Conservation (phyloP, 202 grass and related monocot species). For the Elaeis oleifera region DNA sequence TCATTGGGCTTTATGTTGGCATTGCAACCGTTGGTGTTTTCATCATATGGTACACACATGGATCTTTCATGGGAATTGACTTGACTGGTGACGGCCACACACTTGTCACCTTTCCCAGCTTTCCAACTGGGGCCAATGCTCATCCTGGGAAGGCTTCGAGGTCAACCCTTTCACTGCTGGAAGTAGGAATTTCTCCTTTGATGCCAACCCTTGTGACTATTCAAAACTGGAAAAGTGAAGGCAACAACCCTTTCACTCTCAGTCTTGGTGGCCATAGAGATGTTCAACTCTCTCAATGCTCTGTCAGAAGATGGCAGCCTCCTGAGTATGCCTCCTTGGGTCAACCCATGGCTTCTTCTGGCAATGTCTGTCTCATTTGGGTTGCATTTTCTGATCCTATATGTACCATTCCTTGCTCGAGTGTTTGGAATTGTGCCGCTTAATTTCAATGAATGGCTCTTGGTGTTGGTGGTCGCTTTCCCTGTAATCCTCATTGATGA, state of each 20-base stretch:
- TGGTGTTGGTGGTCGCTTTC: slow-evolving; percentile 29
- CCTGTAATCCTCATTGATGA: slow-evolving; percentile 28
- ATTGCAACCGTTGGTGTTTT: slow-evolving; percentile 32
- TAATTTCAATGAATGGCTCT: slow-evolving; percentile 39
- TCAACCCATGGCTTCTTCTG: slow-evolving; percentile 35
- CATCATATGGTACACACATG: slow-evolving; percentile 38
- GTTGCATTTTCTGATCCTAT: slow-evolving; percentile 35
- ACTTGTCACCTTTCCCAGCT: slow-evolving; percentile 29
- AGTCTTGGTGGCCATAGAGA: slow-evolving; percentile 41
- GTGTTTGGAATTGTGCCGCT: slow-evolving; percentile 40
- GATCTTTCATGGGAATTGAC: slow-evolving; percentile 34
- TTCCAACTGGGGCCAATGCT: slow-evolving; percentile 37
- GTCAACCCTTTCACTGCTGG: slow-evolving; percentile 30
- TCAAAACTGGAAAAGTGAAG: slow-evolving; percentile 32
- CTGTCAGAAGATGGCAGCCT: slow-evolving; percentile 40
- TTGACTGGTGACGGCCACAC: slow-evolving; percentile 34
- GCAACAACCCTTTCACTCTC: slow-evolving; percentile 44
- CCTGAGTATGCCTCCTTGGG: slow-evolving; percentile 41
- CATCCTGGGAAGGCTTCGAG: slow-evolving; percentile 35
- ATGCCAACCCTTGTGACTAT: slow-evolving; percentile 32
- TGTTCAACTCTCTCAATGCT: slow-evolving; percentile 48
- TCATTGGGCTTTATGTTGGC: slow-evolving; percentile 40
- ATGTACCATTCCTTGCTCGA: slow-evolving; percentile 25
- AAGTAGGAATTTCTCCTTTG: slow-evolving; percentile 21
- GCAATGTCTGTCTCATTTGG: slow-evolving; percentile 37